A percentile compares a stretch with the other conserved stretches of the same genome.
phyloP scores from a whole-genome alignment of 2,329 filamentous ascomycete genomes.

The Dothistroma pini region DNA sequence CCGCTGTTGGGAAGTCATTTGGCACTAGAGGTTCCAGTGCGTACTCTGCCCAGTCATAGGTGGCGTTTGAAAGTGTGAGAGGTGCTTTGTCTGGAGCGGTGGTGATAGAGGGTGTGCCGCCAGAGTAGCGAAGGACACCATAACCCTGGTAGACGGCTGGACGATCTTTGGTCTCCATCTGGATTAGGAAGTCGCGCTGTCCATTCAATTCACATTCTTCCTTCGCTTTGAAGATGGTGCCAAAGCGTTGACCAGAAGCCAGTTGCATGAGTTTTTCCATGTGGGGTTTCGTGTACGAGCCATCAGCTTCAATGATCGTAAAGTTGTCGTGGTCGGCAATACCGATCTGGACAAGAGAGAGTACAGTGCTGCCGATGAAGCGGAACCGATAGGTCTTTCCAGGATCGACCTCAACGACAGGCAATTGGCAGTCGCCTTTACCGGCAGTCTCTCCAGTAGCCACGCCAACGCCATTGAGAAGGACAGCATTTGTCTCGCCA shows the following conservation, averaged over 20 bases:
- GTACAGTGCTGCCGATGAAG: conserved; percentile 55
- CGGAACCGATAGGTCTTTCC: conserved; percentile 60
- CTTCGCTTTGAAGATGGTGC: conserved; percentile 55
- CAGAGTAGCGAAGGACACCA: conserved; percentile 48
- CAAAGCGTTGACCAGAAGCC: conserved; percentile 58
- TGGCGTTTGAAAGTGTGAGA: conserved; percentile 32
- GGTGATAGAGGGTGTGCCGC: conserved; percentile 16
- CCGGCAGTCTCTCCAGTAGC: conserved; percentile 20
- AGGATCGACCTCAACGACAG: conserved; percentile 57
- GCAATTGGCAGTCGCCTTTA: conserved; percentile 20
- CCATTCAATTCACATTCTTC: conserved; percentile 42
- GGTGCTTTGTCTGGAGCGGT: conserved; percentile 25
- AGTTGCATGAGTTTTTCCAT: conserved; percentile 52
- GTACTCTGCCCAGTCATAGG: conserved; percentile 40
- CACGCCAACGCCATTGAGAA: conserved; percentile 53
- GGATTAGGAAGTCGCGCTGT: conserved; percentile 42
- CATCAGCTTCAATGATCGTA: conserved; percentile 59
- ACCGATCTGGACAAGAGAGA: conserved; percentile 53
- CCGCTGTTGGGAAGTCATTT: conserved; percentile 34
- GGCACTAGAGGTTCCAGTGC: conserved; percentile 34
- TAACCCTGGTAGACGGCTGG: conserved; percentile 47
- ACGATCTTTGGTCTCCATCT: conserved; percentile 51
- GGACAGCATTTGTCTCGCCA: conserved; percentile 55
- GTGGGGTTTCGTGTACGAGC: conserved; percentile 49
- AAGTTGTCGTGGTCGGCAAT: conserved; percentile 57